Percentiles rank a stretch among this genome's conserved stretches.
Conservation (phyloP, 106 monocot genomes). For the Dendrobium catenatum region DNA sequence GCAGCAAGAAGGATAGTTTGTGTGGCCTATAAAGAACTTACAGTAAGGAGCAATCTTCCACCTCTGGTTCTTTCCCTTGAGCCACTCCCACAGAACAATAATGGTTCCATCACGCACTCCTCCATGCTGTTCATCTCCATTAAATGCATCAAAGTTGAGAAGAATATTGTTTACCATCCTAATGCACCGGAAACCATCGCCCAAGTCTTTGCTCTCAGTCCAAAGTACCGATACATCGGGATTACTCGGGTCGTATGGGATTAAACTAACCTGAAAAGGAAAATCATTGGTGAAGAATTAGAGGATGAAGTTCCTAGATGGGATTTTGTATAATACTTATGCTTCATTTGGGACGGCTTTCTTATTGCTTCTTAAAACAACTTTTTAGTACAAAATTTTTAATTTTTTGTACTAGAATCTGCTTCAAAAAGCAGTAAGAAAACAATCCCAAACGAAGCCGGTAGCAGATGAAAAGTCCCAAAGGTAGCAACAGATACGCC, state of each 20-base stretch:
- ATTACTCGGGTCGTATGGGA: conserved; percentile 20
- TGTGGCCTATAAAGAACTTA: conserved; percentile 9
- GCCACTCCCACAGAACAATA: conserved; percentile 29
- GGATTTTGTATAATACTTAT: too few species aligned
- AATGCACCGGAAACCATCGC: conserved; percentile 26
- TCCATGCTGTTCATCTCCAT: conserved; percentile 26
- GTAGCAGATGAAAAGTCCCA: too few species aligned
- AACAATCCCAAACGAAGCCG: too few species aligned
- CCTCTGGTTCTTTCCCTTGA: conserved; percentile 33
- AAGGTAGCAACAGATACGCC: too few species aligned
- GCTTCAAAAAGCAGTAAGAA: too few species aligned
- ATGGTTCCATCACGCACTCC: conserved; percentile 29
- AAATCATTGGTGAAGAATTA: not conserved
- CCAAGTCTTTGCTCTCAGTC: conserved; percentile 30
- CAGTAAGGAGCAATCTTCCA: conserved; percentile 36
- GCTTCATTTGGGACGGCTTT: too few species aligned
- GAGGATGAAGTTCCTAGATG: too few species aligned
- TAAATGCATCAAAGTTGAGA: conserved; percentile 32
- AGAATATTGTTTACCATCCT: conserved; percentile 36
- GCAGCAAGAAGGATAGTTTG: not conserved
- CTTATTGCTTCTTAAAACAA: too few species aligned
- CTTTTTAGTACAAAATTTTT: too few species aligned
- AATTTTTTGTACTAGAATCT: too few species aligned
- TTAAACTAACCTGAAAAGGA: conserved; percentile 13
- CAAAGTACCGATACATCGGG: conserved; percentile 27